phyloP scores from a whole-genome alignment of 2,329 filamentous ascomycete genomes.

The Clathrospora elynae region DNA sequence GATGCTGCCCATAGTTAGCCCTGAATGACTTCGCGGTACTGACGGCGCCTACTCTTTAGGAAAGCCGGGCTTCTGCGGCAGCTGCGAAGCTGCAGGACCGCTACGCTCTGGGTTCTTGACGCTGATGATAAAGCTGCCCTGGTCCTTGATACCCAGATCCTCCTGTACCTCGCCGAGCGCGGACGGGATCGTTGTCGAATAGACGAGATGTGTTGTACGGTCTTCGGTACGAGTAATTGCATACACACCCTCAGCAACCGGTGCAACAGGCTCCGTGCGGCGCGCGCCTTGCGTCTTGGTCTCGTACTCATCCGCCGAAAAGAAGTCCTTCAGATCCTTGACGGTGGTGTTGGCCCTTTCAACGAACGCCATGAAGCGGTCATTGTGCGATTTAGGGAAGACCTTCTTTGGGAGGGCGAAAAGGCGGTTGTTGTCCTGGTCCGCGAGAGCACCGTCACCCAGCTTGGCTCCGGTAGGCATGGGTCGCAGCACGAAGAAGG shows the following conservation, averaged over 20 bases:
- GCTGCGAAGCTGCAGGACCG: conserved; percentile 65
- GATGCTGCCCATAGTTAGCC: conserved; percentile 55
- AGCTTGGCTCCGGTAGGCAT: conserved; percentile 72
- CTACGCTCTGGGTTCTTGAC: conserved; percentile 78
- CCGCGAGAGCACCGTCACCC: conserved; percentile 61
- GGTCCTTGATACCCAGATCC: conserved; percentile 71
- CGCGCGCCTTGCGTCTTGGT: conserved; percentile 77
- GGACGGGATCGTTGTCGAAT: conserved; percentile 75
- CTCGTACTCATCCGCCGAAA: conserved; percentile 69
- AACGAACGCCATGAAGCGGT: conserved; percentile 81
- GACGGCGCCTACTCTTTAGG: conserved; percentile 64
- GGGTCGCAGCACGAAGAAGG: conserved; percentile 78
- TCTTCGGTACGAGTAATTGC: conserved; percentile 72
- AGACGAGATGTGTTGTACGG: conserved; percentile 75
- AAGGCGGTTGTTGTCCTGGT: conserved; percentile 68
- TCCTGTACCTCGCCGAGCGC: conserved; percentile 73
- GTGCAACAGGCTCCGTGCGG: conserved; percentile 70
- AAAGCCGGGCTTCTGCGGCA: conserved; percentile 71
- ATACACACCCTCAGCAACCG: conserved; percentile 85
- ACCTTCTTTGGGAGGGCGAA: conserved; percentile 84
- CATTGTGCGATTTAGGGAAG: conserved; percentile 69
- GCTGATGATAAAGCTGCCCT: conserved; percentile 78
- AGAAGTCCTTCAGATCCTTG: conserved; percentile 74
- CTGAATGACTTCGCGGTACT: neutral
- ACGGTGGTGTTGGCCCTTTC: conserved; percentile 72